Percentiles rank a stretch among this genome's conserved stretches.
phyloP scores from a whole-genome alignment of 768 basidiomycete genomes.

The Panus rudis region DNA sequence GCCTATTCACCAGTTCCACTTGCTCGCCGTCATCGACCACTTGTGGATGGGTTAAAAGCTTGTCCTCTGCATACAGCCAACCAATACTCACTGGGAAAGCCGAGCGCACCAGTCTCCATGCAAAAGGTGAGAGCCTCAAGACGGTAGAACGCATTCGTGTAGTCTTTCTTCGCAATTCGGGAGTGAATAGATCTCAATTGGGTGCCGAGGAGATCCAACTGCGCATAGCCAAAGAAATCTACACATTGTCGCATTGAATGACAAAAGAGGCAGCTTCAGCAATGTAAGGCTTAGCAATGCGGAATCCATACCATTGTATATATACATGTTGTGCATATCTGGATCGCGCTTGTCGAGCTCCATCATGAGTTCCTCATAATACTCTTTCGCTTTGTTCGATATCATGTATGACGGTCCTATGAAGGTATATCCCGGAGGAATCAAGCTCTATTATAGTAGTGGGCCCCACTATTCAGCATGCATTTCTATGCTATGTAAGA shows the following conservation, averaged over 20 bases:
- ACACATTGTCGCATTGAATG: not conserved
- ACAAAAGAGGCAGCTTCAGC: no score
- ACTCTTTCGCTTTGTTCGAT: not conserved
- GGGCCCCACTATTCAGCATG: no score
- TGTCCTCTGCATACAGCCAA: not conserved
- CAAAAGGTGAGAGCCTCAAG: slow-evolving; percentile 7
- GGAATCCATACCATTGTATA: slow-evolving; percentile 12
- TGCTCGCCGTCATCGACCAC: slow-evolving; percentile 8
- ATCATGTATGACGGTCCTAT: not conserved
- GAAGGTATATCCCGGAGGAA: not conserved
- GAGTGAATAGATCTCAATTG: slow-evolving; percentile 9
- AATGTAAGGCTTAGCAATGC: not conserved
- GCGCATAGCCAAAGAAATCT: slow-evolving; percentile 13
- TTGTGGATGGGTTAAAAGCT: not conserved
- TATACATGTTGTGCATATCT: slow-evolving; percentile 12
- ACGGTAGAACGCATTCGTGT: slow-evolving; percentile 6
- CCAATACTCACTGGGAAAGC: not conserved
- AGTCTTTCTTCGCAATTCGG: slow-evolving; percentile 10
- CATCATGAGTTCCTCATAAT: not conserved
- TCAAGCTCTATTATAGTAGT: not conserved
- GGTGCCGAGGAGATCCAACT: slow-evolving; percentile 11
- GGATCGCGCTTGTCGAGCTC: slow-evolving; percentile 11
- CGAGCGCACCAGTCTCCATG: not conserved
- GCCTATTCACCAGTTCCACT: not conserved
- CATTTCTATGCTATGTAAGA: not conserved